phyloP scores from a whole-genome alignment of 2,329 filamentous ascomycete genomes.

The Pleoardoris graminearum region DNA sequence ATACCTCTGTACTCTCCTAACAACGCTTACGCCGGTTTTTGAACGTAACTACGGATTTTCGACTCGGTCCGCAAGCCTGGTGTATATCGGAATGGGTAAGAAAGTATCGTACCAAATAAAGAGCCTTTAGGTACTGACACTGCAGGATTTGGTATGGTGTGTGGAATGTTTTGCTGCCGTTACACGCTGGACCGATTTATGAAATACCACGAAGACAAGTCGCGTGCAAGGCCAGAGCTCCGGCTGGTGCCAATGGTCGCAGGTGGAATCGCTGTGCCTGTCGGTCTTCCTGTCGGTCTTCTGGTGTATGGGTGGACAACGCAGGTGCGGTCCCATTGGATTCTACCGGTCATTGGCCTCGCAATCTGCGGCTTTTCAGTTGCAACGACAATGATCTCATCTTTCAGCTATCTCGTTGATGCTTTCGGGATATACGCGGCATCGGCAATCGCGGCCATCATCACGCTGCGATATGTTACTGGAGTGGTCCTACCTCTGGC shows the following conservation, averaged over 20 bases:
- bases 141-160: conserved; percentile 8
- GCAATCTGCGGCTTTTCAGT: conserved; percentile 5
- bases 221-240: conserved; percentile 8
- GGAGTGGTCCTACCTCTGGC: conserved; percentile 7
- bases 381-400: conserved; percentile 1
- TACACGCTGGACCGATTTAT: conserved; percentile 7
- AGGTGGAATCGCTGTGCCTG: conserved; percentile 32
- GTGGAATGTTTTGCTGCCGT: conserved; percentile 1
- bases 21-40: not conserved
- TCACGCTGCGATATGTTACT: conserved; percentile 40
- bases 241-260: conserved; percentile 11
- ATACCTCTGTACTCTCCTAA: not conserved
- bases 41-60: not conserved
- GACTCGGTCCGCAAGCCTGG: not conserved
- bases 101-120: conserved; percentile 17
- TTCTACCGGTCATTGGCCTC: conserved; percentile 49
- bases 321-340: conserved; percentile 56
- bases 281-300: conserved; percentile 36
- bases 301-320: conserved; percentile 57
- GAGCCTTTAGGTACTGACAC: too few species aligned
- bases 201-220: not conserved
- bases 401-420: conserved; percentile 53
- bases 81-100: not conserved
- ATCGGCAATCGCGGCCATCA: conserved; percentile 57
- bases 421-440: conserved; percentile 57